phyloP scores from a whole-genome alignment of 2,329 filamentous ascomycete species.

The Xylariaceae sp. region DNA sequence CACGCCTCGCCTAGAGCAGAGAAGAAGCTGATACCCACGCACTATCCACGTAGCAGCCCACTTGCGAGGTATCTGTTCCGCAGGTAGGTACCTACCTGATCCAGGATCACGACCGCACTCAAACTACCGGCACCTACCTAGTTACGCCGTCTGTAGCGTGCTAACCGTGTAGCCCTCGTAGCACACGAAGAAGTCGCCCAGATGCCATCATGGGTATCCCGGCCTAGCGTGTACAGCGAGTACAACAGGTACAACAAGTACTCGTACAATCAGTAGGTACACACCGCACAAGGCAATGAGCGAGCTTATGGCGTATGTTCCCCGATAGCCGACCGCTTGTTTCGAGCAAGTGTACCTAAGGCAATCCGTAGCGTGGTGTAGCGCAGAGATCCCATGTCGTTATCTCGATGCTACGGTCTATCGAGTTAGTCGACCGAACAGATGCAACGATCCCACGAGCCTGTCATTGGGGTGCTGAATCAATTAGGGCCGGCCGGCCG shows the following conservation, averaged over 20 bases:
- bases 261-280: too few relatives aligned
- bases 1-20: too few relatives aligned
- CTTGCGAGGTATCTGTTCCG: too few relatives aligned
- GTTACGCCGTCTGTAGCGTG: neutral
- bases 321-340: neutral
- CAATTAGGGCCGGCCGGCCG: conserved; percentile 11
- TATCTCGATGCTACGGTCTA: conserved; percentile 13
- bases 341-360: neutral
- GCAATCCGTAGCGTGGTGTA: neutral
- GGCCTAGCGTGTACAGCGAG: too few relatives aligned
- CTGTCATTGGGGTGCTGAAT: conserved; percentile 4
- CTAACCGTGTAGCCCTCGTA: too few relatives aligned
- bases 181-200: too few relatives aligned
- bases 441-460: conserved; percentile 18
- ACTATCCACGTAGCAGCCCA: too few relatives aligned
- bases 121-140: neutral
- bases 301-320: neutral
- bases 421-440: conserved; percentile 2
- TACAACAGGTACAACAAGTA: too few relatives aligned
- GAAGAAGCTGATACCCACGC: too few relatives aligned
- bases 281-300: too few relatives aligned
- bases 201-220: too few relatives aligned
- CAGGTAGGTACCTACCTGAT: neutral
- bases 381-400: neutral
- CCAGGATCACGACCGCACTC: neutral